These are phyloP conservation scores for Heliamphora exappendiculata DNA, from an alignment of 148 eudicot species.

Conservation along the genomic window DNA sequence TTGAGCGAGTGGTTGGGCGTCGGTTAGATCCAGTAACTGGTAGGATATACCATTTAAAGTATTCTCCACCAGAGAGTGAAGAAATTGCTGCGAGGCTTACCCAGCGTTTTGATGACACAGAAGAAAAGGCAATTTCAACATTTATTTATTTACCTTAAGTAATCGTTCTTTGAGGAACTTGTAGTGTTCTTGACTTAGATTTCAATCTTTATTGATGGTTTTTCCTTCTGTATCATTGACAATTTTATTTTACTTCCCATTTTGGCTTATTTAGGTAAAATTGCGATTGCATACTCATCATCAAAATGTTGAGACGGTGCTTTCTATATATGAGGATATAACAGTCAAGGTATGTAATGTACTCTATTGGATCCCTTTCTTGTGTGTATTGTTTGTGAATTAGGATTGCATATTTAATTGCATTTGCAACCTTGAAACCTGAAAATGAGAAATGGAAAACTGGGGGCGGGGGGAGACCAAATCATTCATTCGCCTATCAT, in stretches of 20 bases:
- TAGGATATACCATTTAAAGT: slow-evolving; percentile 82
- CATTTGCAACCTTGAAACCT: neutral
- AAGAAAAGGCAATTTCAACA: slow-evolving; percentile 58
- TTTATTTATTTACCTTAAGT: neutral
- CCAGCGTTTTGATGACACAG: slow-evolving; percentile 97
- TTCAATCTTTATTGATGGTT: neutral
- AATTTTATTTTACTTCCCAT: neutral
- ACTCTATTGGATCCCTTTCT: neutral
- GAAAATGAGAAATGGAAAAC: neutral
- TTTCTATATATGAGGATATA: slow-evolving; percentile 69
- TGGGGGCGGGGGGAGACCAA: no score
- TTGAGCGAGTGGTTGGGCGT: slow-evolving; percentile 97
- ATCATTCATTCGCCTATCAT: no score
- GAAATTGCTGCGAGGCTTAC: slow-evolving; percentile 90
- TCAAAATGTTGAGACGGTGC: slow-evolving; percentile 86
- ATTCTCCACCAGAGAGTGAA: slow-evolving; percentile 96
- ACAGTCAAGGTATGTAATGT: slow-evolving; percentile 51
- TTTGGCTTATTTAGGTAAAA: slow-evolving; percentile 52
- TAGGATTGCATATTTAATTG: neutral
- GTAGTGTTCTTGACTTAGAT: neutral
- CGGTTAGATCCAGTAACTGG: slow-evolving; percentile 94
- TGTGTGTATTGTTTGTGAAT: neutral
- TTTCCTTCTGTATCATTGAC: neutral
- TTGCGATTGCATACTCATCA: slow-evolving; percentile 86
- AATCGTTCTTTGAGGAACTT: neutral